Evolutionary conservation across 2,329 filamentous ascomycete species (phyloP).

Genomic region (Diaporthe ampelina): DNA sequence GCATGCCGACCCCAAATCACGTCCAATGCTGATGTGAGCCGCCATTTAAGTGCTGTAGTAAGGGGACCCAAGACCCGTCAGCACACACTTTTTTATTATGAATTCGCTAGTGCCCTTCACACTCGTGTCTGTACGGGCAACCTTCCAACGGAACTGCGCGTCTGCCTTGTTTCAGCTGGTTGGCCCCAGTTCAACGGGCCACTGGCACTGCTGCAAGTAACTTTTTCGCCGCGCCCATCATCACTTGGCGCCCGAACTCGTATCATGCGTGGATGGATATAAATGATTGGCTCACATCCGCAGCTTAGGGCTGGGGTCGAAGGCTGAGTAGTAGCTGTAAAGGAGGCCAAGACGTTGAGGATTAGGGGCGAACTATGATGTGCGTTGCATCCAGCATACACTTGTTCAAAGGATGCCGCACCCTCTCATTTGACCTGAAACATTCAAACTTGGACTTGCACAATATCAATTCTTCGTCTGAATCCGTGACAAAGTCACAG

Average conservation of each 20-base stretch:
- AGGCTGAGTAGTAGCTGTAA: not conserved
- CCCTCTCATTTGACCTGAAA: not conserved
- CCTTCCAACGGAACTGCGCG: not conserved
- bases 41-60: not conserved
- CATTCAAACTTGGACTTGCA: not conserved
- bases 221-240: too few relatives aligned
- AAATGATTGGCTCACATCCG: not conserved
- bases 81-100: not conserved
- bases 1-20: not conserved
- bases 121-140: not conserved
- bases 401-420: not conserved
- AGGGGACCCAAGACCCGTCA: not conserved
- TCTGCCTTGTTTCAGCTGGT: too few relatives aligned
- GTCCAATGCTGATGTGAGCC: constrained; percentile 16
- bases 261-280: not conserved
- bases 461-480: not conserved
- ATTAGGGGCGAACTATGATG: not conserved
- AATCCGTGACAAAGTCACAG: not conserved
- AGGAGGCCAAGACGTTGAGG: not conserved
- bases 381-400: not conserved
- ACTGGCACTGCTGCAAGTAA: not conserved
- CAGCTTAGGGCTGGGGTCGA: not conserved
- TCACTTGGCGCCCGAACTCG: not conserved
- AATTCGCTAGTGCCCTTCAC: too few relatives aligned
- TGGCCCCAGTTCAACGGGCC: too few relatives aligned